Evolutionary conservation across 345 rosid species (phyloP), one percentile per base, ranked within the genome.

Genomic region (Citrus hindsii): DNA sequence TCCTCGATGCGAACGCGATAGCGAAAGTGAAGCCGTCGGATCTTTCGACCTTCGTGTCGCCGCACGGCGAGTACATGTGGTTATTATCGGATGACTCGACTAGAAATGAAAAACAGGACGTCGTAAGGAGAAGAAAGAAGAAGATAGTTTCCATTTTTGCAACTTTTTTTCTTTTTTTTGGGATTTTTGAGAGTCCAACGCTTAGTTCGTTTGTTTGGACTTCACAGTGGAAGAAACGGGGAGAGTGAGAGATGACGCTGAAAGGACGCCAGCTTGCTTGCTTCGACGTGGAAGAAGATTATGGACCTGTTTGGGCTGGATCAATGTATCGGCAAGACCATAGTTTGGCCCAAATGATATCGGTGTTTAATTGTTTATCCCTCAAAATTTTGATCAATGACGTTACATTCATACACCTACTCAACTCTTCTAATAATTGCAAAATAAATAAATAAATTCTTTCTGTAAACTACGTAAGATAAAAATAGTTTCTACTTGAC

Each of bases 21-120:
- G 90, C 93, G 82, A 96, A 94, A 18, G 92, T 89, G 91, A 94
- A 94, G 32, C 98, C 98, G 58, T 96, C 99, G 16, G 89, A 86
- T 24, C 81, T 27, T 79, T 89, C 87, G 8, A 96, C 90, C 25
- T 76, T 91, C 12, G 98, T 77, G 84, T 96, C 99, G 19, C 76
- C 46, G 76, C 99, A 96, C n/a, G 99, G 98, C 13, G 85, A 79
- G 88, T 78, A 91, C 9, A 84, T 91, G 69, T 25, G 25, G 81
- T 95, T 93, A 7, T 79, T 72, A 80, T 90, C 79, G 46, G 75
- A 86, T 28, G 90, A 86, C 77, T 86, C 86, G 7, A 65, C 90
- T 38, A 77, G n/a, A 40, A 79, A 61, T 22, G 79, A 66, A 3
- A 46, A 46, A 61, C 79, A 74, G 70, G 86, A 77, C 83, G 84